Percentiles rank a stretch among this genome's conserved stretches.
Conservation (phyloP, 768 basidiomycete genomes). For the Kwoniella sp. region DNA sequence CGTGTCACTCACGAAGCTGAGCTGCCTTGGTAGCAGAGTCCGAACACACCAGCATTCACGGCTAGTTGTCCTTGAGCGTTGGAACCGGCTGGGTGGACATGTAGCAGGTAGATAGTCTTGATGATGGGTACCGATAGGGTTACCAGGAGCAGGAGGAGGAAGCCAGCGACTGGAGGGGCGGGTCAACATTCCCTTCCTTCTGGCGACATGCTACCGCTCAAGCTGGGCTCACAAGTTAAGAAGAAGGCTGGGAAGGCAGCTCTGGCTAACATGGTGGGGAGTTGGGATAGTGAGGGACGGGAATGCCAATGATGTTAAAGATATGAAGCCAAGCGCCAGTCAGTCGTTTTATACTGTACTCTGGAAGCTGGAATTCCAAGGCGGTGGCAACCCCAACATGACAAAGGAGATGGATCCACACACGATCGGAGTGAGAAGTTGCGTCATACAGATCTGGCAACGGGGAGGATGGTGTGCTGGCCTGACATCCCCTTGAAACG, state of each 20-base stretch:
- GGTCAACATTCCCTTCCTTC: neutral
- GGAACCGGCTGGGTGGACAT: constrained; percentile 48
- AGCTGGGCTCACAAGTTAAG: constrained; percentile 22
- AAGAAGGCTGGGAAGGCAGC: constrained; percentile 27
- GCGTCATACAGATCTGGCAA: too few relatives aligned
- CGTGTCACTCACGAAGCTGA: constrained; percentile 21
- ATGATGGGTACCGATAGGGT: constrained; percentile 72
- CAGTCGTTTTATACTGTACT: too few relatives aligned
- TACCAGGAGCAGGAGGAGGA: constrained; percentile 70
- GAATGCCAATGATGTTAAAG: too few relatives aligned
- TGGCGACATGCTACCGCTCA: neutral
- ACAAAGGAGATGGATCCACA: too few relatives aligned
- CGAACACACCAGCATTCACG: constrained; percentile 77
- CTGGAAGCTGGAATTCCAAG: too few relatives aligned
- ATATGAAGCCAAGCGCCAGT: too few relatives aligned
- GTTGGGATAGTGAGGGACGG: too few relatives aligned
- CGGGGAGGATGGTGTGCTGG: too few relatives aligned
- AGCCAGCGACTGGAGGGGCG: constrained; percentile 54
- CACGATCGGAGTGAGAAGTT: too few relatives aligned
- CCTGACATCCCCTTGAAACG: too few relatives aligned
- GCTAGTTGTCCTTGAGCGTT: constrained; percentile 36
- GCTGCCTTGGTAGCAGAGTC: constrained; percentile 61
- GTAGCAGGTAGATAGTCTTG: constrained; percentile 61
- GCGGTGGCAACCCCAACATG: too few relatives aligned
- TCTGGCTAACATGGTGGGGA: constrained; percentile 13